Conservation (phyloP, 164 flowering plant genomes). For the Litsea cubeba region DNA sequence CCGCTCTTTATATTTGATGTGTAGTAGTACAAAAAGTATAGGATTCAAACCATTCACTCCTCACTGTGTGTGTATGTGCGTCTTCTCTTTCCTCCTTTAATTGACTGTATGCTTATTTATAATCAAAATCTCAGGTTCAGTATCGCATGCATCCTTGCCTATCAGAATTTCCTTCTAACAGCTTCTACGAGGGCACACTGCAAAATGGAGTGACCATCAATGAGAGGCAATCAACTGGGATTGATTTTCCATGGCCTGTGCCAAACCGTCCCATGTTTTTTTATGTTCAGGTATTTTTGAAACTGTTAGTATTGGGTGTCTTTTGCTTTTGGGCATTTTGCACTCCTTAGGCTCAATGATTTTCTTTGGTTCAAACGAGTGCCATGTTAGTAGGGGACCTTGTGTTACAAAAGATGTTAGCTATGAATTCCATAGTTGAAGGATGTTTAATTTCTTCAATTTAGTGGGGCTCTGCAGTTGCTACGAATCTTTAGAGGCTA, state of each 20-base stretch:
- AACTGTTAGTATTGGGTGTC: not conserved
- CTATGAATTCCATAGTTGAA: no score
- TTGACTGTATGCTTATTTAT: not conserved
- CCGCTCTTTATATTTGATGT: no score
- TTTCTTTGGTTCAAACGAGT: no score
- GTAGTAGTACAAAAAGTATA: no score
- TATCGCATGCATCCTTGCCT: constrained; percentile 98
- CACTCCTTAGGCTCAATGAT: not conserved
- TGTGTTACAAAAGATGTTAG: no score
- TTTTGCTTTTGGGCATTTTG: not conserved
- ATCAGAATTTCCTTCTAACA: constrained; percentile 97
- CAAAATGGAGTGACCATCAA: constrained; percentile 98
- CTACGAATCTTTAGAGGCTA: no score
- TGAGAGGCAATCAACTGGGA: constrained; percentile 94
- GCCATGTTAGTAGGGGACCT: no score
- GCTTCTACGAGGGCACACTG: constrained; percentile 97
- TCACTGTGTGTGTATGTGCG: not conserved
- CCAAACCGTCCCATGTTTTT: constrained; percentile 99
- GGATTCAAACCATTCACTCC: not conserved
- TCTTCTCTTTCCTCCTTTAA: no score
- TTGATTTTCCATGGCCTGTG: constrained; percentile 99
- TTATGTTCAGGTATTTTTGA: constrained; percentile 82
- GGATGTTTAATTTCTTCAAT: no score
- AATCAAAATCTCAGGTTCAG: constrained; percentile 64
- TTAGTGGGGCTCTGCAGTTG: no score